phyloP scores from a whole-genome alignment of 495 filamentous ascomycete genomes.

The Penicilliopsis zonata region DNA sequence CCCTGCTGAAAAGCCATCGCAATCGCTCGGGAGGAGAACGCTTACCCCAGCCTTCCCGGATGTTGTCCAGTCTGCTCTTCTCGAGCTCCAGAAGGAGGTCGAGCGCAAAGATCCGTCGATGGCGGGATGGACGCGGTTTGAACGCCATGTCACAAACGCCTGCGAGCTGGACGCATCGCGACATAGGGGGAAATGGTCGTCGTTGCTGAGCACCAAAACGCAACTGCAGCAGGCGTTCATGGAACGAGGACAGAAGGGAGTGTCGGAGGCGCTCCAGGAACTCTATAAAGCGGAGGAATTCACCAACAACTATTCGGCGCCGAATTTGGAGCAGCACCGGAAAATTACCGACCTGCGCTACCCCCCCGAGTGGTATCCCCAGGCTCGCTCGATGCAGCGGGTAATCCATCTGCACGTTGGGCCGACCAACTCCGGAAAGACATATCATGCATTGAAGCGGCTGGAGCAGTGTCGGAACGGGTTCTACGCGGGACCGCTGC shows the following conservation, averaged over 20 bases:
- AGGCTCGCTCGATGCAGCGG: conserved; percentile 62
- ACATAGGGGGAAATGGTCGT: conserved; percentile 5
- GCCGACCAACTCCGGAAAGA: conserved; percentile 97
- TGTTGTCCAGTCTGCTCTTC: conserved; percentile 16
- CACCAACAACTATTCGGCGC: conserved; percentile 28
- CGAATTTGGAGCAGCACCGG: conserved; percentile 44
- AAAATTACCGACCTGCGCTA: conserved; percentile 66
- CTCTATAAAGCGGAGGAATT: conserved; percentile 41
- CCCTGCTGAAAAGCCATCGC: too few species aligned
- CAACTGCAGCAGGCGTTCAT: conserved; percentile 46
- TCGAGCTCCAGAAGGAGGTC: conserved; percentile 12
- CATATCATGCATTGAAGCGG: conserved; percentile 85
- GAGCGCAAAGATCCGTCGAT: conserved; percentile 4
- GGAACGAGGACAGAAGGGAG: conserved; percentile 27
- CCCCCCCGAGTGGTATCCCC: conserved; percentile 85
- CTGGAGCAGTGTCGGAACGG: conserved; percentile 65
- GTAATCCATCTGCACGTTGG: conserved; percentile 90
- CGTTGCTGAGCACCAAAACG: conserved; percentile 14
- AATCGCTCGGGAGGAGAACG: conserved; percentile 1
- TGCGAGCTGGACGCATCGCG: conserved; percentile 14
- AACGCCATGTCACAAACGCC: conserved; percentile 24
- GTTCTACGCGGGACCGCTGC: conserved; percentile 83
- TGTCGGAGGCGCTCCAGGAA: conserved; percentile 47
- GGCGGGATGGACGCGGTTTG: conserved; percentile 20
- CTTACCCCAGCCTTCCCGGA: conserved; percentile 14